phyloP scores from a whole-genome alignment of 805 yeast genomes.

The Candida nemodendra region DNA sequence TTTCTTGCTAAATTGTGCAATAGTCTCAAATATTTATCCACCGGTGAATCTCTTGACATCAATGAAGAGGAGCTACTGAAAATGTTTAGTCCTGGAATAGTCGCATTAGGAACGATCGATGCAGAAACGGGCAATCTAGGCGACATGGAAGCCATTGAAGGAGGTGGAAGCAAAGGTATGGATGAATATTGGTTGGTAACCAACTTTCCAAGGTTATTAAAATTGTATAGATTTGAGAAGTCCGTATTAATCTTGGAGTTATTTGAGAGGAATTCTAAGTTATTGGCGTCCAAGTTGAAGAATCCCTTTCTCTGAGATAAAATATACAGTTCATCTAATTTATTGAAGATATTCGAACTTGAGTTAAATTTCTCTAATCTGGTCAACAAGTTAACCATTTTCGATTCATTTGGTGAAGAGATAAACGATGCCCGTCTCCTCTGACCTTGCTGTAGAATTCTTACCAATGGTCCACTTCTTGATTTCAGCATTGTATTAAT shows the following conservation, averaged over 20 bases:
- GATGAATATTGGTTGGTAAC: constrained; percentile 27
- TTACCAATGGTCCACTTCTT: not conserved
- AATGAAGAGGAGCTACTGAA: constrained; percentile 13
- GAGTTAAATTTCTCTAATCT: constrained; percentile 31
- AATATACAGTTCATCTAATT: constrained; percentile 31
- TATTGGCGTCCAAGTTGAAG: constrained; percentile 28
- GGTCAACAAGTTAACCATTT: constrained; percentile 26
- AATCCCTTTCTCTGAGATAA: constrained; percentile 35
- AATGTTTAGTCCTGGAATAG: constrained; percentile 19
- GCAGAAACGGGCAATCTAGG: constrained; percentile 3
- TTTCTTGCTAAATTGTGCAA: constrained; percentile 31
- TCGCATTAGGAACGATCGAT: constrained; percentile 8
- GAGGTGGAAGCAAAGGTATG: constrained; percentile 22
- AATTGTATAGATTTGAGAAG: constrained; percentile 28
- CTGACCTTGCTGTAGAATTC: not conserved
- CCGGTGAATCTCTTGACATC: constrained; percentile 20
- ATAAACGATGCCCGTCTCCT: constrained; percentile 28
- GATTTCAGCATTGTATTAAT: not conserved
- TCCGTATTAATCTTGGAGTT: constrained; percentile 20
- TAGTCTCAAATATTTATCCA: constrained; percentile 27
- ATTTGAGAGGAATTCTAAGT: constrained; percentile 31
- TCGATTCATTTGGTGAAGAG: constrained; percentile 28
- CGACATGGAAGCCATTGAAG: constrained; percentile 4
- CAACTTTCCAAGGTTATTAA: constrained; percentile 26
- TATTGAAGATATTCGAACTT: constrained; percentile 27